These are phyloP conservation scores for Moelleriella libera DNA, from an alignment of 2,329 filamentous ascomycete genomes.

Conservation along the genomic window DNA sequence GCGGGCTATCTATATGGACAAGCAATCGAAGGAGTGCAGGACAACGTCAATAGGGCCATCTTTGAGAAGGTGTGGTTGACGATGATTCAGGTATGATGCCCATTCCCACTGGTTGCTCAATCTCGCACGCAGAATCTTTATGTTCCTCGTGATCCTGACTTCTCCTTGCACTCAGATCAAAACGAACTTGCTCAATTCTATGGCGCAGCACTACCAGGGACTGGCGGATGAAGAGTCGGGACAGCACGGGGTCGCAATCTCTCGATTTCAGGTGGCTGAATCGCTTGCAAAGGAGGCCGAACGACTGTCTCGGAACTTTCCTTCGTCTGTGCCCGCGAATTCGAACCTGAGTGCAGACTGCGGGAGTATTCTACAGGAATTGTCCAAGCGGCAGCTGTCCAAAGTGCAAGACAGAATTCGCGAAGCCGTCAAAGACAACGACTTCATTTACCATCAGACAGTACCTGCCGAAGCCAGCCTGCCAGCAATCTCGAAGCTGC, in stretches of 20 bases:
- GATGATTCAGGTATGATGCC: constrained; percentile 53
- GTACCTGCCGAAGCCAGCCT: constrained; percentile 78
- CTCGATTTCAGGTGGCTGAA: constrained; percentile 71
- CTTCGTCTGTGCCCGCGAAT: constrained; percentile 60
- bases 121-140: neutral
- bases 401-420: constrained; percentile 69
- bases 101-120: constrained; percentile 1
- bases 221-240: constrained; percentile 81
- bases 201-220: constrained; percentile 90
- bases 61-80: constrained; percentile 92
- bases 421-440: constrained; percentile 79
- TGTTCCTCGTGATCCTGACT: neutral
- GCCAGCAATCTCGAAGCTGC: constrained; percentile 72
- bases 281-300: constrained; percentile 64
- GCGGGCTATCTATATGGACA: constrained; percentile 79
- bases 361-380: constrained; percentile 57
- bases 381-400: constrained; percentile 69
- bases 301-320: constrained; percentile 65
- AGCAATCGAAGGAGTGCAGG: constrained; percentile 78
- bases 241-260: constrained; percentile 73
- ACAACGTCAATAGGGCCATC: constrained; percentile 78
- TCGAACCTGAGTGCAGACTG: constrained; percentile 78
- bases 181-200: constrained; percentile 65
- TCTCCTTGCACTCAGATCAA: constrained; percentile 41
- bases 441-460: constrained; percentile 94